Evolutionary conservation across 2,329 filamentous ascomycete genomes (phyloP).

Genomic region (Phyllosticta paracitricarpa): DNA sequence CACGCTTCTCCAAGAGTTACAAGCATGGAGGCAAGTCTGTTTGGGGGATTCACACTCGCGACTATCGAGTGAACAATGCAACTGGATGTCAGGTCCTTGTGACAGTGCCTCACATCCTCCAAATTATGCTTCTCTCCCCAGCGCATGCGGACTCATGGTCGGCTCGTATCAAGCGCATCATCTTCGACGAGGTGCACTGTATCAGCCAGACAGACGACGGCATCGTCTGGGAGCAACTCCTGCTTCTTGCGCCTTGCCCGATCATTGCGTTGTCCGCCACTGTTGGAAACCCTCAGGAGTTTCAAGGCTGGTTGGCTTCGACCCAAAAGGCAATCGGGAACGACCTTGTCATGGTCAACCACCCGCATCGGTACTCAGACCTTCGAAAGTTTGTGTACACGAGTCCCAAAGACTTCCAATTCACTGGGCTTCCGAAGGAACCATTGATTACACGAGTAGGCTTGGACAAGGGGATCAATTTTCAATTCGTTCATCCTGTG

Average conservation of each 20-base stretch:
- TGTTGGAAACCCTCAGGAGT: slow-evolving; percentile 63
- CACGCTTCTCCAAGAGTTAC: slow-evolving; percentile 59
- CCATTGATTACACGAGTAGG: slow-evolving; percentile 32
- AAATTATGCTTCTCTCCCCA: slow-evolving; percentile 64
- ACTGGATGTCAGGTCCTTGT: slow-evolving; percentile 65
- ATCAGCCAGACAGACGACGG: slow-evolving; percentile 70
- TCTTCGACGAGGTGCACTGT: slow-evolving; percentile 75
- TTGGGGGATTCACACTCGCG: slow-evolving; percentile 69
- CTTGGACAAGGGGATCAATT: slow-evolving; percentile 39
- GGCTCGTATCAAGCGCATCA: slow-evolving; percentile 59
- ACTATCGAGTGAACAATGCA: slow-evolving; percentile 65
- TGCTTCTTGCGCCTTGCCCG: slow-evolving; percentile 63
- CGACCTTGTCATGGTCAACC: slow-evolving; percentile 57
- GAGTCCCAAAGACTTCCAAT: slow-evolving; percentile 39
- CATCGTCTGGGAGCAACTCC: slow-evolving; percentile 67
- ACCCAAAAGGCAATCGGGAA: slow-evolving; percentile 55
- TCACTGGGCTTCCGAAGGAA: slow-evolving; percentile 39
- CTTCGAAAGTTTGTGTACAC: slow-evolving; percentile 63
- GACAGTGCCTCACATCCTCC: slow-evolving; percentile 67
- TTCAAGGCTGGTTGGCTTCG: slow-evolving; percentile 56
- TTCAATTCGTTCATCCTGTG: slow-evolving; percentile 57
- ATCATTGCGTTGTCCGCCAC: slow-evolving; percentile 74
- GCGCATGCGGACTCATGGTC: slow-evolving; percentile 61
- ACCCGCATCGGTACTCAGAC: slow-evolving; percentile 63
- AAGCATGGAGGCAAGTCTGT: slow-evolving; percentile 54